These are phyloP conservation scores for Cordyceps tenuipes DNA, from an alignment of 2,329 filamentous ascomycete species.

Conservation along the genomic window DNA sequence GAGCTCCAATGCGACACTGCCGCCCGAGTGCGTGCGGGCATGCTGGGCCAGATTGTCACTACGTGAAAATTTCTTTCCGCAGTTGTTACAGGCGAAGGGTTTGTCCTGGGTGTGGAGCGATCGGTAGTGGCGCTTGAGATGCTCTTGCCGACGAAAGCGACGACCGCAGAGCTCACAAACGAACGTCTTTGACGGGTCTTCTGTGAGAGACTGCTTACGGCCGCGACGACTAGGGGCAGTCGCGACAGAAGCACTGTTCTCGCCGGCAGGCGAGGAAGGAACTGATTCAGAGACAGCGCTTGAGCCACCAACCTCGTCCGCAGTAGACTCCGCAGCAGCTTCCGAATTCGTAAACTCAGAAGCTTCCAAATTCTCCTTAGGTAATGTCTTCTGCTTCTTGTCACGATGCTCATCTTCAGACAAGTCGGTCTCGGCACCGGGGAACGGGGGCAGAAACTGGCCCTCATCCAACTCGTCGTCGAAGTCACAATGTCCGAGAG, in stretches of 20 bases:
- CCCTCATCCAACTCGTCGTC: conserved; percentile 69
- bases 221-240: conserved; percentile 77
- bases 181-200: conserved; percentile 97
- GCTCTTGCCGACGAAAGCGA: conserved; percentile 95
- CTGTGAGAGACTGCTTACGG: conserved; percentile 95
- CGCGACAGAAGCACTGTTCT: conserved; percentile 31
- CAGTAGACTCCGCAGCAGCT: conserved; percentile 23
- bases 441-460: conserved; percentile 52
- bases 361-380: conserved; percentile 29
- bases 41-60: conserved; percentile 97
- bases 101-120: conserved; percentile 98
- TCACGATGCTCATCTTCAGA: conserved; percentile 41
- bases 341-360: conserved; percentile 35
- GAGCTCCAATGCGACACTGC: conserved; percentile 84
- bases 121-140: conserved; percentile 96
- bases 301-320: conserved; percentile 28
- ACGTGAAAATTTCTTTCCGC: conserved; percentile 97
- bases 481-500: conserved; percentile 69
- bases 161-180: conserved; percentile 94
- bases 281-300: conserved; percentile 31
- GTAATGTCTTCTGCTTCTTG: conserved; percentile 49
- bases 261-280: conserved; percentile 35
- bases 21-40: conserved; percentile 83
- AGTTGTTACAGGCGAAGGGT: conserved; percentile 95
- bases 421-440: conserved; percentile 43